Evolutionary conservation across 495 filamentous ascomycete species (phyloP).

Genomic region (Trichoderma reesei): DNA sequence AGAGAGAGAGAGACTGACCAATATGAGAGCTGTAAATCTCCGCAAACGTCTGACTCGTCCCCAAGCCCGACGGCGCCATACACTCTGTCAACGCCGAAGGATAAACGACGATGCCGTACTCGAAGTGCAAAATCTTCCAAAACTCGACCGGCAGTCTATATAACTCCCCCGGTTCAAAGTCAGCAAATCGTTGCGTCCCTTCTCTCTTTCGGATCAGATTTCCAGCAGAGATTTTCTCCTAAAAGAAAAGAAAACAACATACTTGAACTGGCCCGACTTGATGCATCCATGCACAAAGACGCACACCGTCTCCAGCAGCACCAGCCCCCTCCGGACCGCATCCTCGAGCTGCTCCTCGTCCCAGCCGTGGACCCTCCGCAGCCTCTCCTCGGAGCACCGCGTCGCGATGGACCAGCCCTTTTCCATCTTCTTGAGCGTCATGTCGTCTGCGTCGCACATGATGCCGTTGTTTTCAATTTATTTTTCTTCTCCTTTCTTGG

Average conservation of each 20-base stretch:
- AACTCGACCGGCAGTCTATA: conserved; percentile 1
- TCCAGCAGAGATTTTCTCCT: too few relatives aligned
- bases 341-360: not conserved
- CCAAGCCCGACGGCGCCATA: not conserved
- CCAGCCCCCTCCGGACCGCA: not conserved
- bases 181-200: too few relatives aligned
- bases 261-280: conserved; percentile 10
- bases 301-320: conserved; percentile 10
- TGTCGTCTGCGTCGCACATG: conserved; percentile 3
- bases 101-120: conserved; percentile 11
- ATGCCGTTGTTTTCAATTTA: too few relatives aligned
- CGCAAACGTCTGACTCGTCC: conserved; percentile 1
- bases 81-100: conserved; percentile 6
- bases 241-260: not conserved
- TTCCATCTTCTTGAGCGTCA: not conserved
- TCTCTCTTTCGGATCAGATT: too few relatives aligned
- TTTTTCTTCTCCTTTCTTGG: too few relatives aligned
- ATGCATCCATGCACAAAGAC: conserved; percentile 8
- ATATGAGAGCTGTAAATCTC: conserved; percentile 5
- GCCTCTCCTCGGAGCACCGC: not conserved
- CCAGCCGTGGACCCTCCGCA: not conserved
- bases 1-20: not conserved
- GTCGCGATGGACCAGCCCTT: conserved; percentile 5
- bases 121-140: not conserved
- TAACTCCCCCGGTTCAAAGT: too few relatives aligned